Evolutionary conservation across 805 yeast genomes (phyloP), one percentile per base, ranked within the genome.

Genomic region (Ogataea nonfermentans): DNA sequence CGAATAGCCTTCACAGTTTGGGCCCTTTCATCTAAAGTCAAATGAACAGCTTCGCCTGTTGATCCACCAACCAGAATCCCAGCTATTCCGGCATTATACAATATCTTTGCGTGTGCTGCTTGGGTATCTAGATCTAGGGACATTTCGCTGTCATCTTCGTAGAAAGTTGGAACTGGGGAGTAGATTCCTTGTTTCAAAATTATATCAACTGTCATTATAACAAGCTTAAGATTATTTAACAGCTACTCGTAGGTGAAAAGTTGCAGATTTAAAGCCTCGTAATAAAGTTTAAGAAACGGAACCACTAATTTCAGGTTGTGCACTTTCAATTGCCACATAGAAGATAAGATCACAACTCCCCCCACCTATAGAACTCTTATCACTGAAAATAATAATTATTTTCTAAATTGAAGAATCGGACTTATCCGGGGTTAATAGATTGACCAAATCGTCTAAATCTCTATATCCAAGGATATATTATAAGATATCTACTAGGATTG

Each of bases 151-250:
- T 66, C 69, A 31, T 55, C 56, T 49, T 70, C 68, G 70, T 73
- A 74, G 54, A 76, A 76, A 5, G 81, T 75, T 42, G 76, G 76
- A 10, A 67, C 62, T 22, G 81, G 81, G 9, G 77, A 71, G 59
- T 76, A 76, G 27, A 76, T 62, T 25, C 76, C 76, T 62, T 65
- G 33, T 53, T 53, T 48, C 67, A 67, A 68, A 71, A 73, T 54
- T 74, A 74, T 9, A 80, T 74, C 62, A 14, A 79, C 11, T 7
- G 36, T 32, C 36, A 32, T 32, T 14, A 16, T 24, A 13, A 23
- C n/a, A 14, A n/a, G 32, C 32, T n/a, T 29, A n/a, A 27, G 15
- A 26, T 12, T 26, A 11, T 16, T 14, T 14, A 11, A 27, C 16
- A 27, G 9, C 16, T n/a, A n/a, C n/a, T n/a, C n/a, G n/a, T n/a